Conservation (phyloP, 75 land plant genomes). For the Selaginella moellendorffii region DNA sequence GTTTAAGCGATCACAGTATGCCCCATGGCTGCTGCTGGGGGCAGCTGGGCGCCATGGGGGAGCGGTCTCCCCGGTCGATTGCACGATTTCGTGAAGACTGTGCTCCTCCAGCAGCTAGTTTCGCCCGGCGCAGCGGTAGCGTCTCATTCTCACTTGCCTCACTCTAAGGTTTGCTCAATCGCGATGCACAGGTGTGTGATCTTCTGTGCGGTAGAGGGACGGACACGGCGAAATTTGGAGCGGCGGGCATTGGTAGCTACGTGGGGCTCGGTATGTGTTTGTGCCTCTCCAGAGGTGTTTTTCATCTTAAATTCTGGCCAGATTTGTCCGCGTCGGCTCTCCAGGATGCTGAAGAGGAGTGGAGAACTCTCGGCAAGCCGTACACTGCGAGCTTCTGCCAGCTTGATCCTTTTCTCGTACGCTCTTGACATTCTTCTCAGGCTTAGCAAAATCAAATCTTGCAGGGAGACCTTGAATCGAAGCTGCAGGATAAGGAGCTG, state of each 20-base stretch:
- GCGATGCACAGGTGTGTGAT: conserved; percentile 32
- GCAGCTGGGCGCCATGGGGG: not conserved
- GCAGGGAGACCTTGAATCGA: conserved; percentile 52
- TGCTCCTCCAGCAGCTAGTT: conserved; percentile 28
- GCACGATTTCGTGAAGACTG: conserved; percentile 26
- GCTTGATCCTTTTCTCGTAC: conserved; percentile 62
- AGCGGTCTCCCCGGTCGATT: conserved; percentile 19
- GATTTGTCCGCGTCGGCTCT: conserved; percentile 60
- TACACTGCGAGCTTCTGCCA: conserved; percentile 68
- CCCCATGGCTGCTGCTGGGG: not conserved
- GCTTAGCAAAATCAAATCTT: not conserved
- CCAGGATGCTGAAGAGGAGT: conserved; percentile 46
- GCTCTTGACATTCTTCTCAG: not conserved
- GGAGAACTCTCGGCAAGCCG: conserved; percentile 62
- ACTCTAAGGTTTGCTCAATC: not conserved
- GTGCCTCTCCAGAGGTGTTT: not conserved
- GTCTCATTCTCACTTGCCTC: not conserved
- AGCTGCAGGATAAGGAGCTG: conserved; percentile 40
- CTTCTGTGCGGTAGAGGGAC: conserved; percentile 36
- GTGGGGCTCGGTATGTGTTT: conserved; percentile 29
- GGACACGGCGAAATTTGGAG: conserved; percentile 33
- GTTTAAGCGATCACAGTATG: not conserved
- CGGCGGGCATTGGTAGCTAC: conserved; percentile 34
- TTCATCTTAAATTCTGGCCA: conserved; percentile 24
- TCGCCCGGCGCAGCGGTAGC: conserved; percentile 15